These are phyloP conservation scores for sunflower (Helianthus annuus) DNA, from an alignment of 129 eudicot species.

Conservation along the genomic window HanXRQr2.0-SUNRISE NC_035442.2:171149689-171150188, in stretches of 20 bases:
- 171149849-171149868: constrained; percentile 69
- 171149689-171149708: too few relatives aligned
- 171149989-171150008: constrained; percentile 65
- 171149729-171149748: constrained; percentile 75
- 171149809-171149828: constrained; percentile 82
- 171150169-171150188: too few relatives aligned
- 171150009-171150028: constrained; percentile 54
- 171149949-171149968: not conserved
- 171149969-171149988: constrained; percentile 35
- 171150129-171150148: too few relatives aligned
- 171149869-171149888: constrained; percentile 38
- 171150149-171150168: too few relatives aligned
- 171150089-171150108: too few relatives aligned
- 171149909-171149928: too few relatives aligned
- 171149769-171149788: constrained; percentile 86
- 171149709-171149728: constrained; percentile 50
- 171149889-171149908: not conserved
- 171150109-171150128: too few relatives aligned
- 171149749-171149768: constrained; percentile 87
- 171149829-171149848: constrained; percentile 79
- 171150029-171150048: constrained; percentile 64
- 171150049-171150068: constrained; percentile 39
- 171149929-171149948: not conserved
- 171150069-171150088: not conserved
- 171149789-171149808: constrained; percentile 86